Conservation (phyloP, 768 basidiomycete genomes). For the Tricholoma furcatifolium region DNA sequence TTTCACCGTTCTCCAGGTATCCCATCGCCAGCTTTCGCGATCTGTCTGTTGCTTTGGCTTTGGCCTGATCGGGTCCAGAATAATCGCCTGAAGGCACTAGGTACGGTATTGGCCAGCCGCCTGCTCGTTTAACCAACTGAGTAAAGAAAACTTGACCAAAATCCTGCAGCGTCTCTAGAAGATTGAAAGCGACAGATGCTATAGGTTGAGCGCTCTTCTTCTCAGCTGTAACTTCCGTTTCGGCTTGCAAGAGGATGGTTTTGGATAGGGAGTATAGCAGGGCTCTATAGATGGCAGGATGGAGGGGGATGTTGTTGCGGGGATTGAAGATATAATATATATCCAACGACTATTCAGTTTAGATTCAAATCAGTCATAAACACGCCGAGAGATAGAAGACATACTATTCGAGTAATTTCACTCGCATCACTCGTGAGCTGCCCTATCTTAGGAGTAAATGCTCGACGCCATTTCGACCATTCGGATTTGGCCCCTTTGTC, state of each 20-base stretch:
- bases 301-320: constrained; percentile 24
- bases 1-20: constrained; percentile 40
- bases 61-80: constrained; percentile 41
- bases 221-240: constrained; percentile 89
- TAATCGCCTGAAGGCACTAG: constrained; percentile 50
- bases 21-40: constrained; percentile 56
- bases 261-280: constrained; percentile 88
- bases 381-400: constrained; percentile 24
- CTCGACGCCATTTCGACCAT: constrained; percentile 69
- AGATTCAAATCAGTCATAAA: neutral
- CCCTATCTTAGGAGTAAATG: constrained; percentile 85
- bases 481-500: constrained; percentile 51
- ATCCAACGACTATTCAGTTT: constrained; percentile 37
- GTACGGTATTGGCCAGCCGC: constrained; percentile 82
- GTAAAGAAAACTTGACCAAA: constrained; percentile 81
- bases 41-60: constrained; percentile 40
- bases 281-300: constrained; percentile 60
- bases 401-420: constrained; percentile 64
- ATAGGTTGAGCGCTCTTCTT: constrained; percentile 83
- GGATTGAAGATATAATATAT: constrained; percentile 36
- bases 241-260: constrained; percentile 85
- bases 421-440: constrained; percentile 74
- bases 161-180: constrained; percentile 55
- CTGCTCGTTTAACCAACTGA: constrained; percentile 82
- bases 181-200: constrained; percentile 68